Evolutionary conservation across 495 filamentous ascomycete species (phyloP), one percentile per base, ranked within the genome.

Genomic region (Penicillium verhagenii): DNA sequence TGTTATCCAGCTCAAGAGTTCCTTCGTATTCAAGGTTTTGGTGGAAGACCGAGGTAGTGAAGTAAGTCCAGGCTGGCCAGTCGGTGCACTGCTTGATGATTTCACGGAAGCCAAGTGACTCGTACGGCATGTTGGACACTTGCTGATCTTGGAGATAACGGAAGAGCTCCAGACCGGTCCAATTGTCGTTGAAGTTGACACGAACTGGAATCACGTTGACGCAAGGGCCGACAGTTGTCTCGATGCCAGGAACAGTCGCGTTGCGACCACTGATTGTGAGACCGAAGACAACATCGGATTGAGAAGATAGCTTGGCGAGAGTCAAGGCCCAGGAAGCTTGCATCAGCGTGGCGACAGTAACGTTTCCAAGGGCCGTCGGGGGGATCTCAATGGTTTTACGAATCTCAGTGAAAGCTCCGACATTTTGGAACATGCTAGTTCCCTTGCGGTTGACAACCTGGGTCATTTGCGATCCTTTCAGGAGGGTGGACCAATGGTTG

Each of bases 141-240:
- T 84, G 78, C 47, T 86, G 82, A 24, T 81, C 75, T 55, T 86
- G 83, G 28, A 85, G 71, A 35, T 71, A 79, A 13, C 71, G 71
- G 52, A 85, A 76, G 5, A 86, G 72, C 19, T 82, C 74, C 1
- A 81, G 66, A 2, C 65, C 74, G 6, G 74, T 82, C 76, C 73
- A 79, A 19, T 65, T 69, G 5, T 75, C 70, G 13, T 67, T 57
- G 52, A 85, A 76, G 10, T 70, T 68, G 16, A 86, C 78, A 7
- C 83, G 72, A 0, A 86, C 78, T 0, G 83, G 83, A 2, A 86
- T 66, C 14, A 84, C 71, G 56, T 86, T 86, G 50, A 86, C 66
- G 58, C 83, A 87, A 5, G 80, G 80, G 0, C 82, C 82, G 40
- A 82, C 70, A 16, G 79, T 81, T 54, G 65, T 74, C 25, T 81